Base-by-base conservation (phyloP, 768 basidiomycete genomes). In the Rhodocollybia butyracea region DNA sequence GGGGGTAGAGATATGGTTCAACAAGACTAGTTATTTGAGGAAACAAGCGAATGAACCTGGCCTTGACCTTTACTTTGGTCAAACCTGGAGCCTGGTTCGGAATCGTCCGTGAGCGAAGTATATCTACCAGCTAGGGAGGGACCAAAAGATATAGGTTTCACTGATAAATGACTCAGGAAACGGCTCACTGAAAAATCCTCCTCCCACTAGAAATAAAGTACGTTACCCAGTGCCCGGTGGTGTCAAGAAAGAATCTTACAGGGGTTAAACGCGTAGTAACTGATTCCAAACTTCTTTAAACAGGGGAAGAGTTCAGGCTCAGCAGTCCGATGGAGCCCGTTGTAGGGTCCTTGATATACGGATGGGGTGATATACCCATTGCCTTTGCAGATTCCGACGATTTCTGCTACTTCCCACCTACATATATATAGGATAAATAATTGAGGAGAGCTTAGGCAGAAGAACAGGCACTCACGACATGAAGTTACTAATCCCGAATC, bases 401-500 rank as follows among this genome's bases (percentile, higher is more conserved):
- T 75, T 61, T 85, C 83, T 2, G 83, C 82, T 15, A 85, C 82
- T 65, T 85, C 83, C 80, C 81, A 85, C 0, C 82, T 75, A 1
- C 13, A 15, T n/a, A 4, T 26, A 48, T 21, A 29, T 5, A 48
- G 72, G 3, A 82, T n/a, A 19, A 3, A n/a, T 36, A 3, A 11
- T 5, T 1, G 19, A 36, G 13, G 7, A 2, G 32, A 21, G 15
- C 10, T 26, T 3, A 51, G 22, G 38, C 19, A 36, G 30, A 19
- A 46, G 29, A 26, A 46, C 24, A 6, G 6, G 10, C 7, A 86
- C 51, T 30, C 26, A 81, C 79, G 85, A 74, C 7, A 79, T 72
- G 55, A 72, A 86, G 64, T 86, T 86, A 61, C 83, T 85, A 57
- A 86, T 72, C 2, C 84, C 83, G 55, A 86, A 81, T n/a, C 77